Evolutionary conservation across 2,329 filamentous ascomycete species (phyloP).

Genomic region (Xylaria sp.): DNA sequence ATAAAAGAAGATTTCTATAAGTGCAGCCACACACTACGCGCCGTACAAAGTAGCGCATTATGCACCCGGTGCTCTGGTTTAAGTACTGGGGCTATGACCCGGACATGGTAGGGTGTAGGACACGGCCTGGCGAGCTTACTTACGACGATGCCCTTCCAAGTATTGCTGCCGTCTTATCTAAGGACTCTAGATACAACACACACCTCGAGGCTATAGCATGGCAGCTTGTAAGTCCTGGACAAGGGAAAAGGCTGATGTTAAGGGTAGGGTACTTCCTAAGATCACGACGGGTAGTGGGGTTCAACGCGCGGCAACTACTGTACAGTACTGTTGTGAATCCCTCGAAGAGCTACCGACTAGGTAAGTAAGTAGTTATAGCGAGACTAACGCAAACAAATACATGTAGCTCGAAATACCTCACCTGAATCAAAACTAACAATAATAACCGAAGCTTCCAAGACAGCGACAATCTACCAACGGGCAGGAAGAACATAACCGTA

Average conservation of each 20-base stretch:
- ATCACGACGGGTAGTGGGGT: conserved; percentile 19
- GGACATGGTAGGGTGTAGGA: conserved; percentile 8
- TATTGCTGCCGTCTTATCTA: neutral
- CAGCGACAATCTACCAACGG: conserved; percentile 5
- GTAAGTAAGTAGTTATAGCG: conserved; percentile 4
- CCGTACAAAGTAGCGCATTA: conserved; percentile 3
- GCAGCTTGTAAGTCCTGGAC: conserved; percentile 5
- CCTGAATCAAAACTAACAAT: neutral
- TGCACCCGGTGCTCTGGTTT: conserved; percentile 11
- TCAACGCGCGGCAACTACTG: conserved; percentile 7
- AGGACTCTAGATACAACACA: neutral
- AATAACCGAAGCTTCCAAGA: conserved; percentile 4
- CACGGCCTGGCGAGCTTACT: conserved; percentile 10
- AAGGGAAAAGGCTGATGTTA: neutral
- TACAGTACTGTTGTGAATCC: neutral
- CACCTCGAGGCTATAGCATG: conserved; percentile 20
- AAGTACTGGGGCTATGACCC: neutral
- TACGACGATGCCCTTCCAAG: conserved; percentile 10
- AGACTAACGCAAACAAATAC: conserved; percentile 7
- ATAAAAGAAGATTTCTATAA: neutral
- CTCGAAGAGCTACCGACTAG: neutral
- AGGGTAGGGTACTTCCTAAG: conserved; percentile 2
- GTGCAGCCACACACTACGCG: conserved; percentile 6
- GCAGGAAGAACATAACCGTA: neutral
- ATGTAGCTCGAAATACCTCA: neutral